A percentile compares a stretch with the other conserved stretches of the same genome.
Evolutionary conservation across 129 eudicot genomes (phyloP).

Genomic region (Artemisia argyi): DNA sequence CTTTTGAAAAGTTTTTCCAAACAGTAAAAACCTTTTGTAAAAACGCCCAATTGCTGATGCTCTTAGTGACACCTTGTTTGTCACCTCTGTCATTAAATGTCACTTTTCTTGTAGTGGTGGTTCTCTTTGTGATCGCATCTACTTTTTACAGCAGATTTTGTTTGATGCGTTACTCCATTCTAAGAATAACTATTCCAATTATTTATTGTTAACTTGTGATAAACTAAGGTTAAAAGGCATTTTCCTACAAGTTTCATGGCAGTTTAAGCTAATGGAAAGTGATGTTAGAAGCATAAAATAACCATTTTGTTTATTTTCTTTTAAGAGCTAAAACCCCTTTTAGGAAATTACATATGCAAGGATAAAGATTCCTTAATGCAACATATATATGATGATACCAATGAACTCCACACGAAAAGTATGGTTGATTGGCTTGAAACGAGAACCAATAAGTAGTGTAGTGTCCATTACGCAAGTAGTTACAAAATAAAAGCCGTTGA

Average conservation of each 20-base stretch:
- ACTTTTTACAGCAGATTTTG: too few relatives aligned
- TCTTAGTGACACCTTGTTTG: too few relatives aligned
- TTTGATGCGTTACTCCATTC: background rate
- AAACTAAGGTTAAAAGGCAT: background rate
- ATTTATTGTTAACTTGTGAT: background rate
- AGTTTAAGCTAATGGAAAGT: background rate
- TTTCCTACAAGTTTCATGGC: conserved; percentile 6
- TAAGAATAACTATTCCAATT: too few relatives aligned
- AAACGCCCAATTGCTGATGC: too few relatives aligned
- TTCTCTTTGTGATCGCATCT: too few relatives aligned
- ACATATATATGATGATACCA: background rate
- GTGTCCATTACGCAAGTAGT: background rate
- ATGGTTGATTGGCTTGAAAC: background rate
- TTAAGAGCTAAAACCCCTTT: background rate
- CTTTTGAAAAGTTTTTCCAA: too few relatives aligned
- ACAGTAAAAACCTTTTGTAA: too few relatives aligned
- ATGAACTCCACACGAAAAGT: background rate
- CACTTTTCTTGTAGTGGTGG: too few relatives aligned
- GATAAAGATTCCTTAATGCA: conserved; percentile 3
- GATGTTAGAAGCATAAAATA: background rate
- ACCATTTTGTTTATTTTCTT: background rate
- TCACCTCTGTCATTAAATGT: too few relatives aligned
- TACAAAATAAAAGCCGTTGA: background rate
- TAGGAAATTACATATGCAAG: background rate
- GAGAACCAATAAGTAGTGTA: background rate